Conservation (phyloP, 2,329 filamentous ascomycete species). For the Falciphora oryzae region DNA sequence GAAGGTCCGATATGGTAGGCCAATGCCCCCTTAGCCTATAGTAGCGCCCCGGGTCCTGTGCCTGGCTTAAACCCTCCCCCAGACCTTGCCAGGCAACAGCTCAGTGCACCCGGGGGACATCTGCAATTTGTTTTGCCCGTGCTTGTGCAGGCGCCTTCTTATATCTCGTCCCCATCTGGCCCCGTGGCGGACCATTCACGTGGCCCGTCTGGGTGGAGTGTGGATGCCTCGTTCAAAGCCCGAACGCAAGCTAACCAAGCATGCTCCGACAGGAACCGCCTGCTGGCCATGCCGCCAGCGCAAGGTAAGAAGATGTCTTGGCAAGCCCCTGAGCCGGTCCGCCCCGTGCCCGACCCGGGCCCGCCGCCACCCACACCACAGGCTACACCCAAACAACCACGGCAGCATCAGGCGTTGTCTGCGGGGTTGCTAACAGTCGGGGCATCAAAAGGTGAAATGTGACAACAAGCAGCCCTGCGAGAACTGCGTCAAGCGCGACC, state of each 20-base stretch:
- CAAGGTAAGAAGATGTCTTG: conserved; percentile 52
- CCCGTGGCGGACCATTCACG: neutral
- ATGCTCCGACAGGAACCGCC: conserved; percentile 43
- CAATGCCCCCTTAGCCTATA: neutral
- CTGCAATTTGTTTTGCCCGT: neutral
- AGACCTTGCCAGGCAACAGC: neutral
- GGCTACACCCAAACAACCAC: neutral
- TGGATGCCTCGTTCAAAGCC: conserved; percentile 1
- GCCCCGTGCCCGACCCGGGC: neutral
- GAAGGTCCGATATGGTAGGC: conserved; percentile 62
- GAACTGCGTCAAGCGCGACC: conserved; percentile 62
- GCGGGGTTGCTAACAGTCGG: neutral
- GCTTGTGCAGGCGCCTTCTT: neutral
- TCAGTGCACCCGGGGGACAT: neutral
- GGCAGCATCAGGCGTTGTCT: neutral
- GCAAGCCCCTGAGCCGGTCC: neutral
- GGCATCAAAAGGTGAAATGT: conserved; percentile 53
- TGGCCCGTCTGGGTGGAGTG: neutral
- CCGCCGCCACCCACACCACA: neutral
- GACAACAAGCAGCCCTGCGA: conserved; percentile 64
- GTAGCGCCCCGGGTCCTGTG: too few relatives aligned
- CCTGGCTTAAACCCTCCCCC: neutral
- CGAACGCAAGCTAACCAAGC: neutral
- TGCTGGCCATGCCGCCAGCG: conserved; percentile 64
- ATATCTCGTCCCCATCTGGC: neutral